phyloP scores from a whole-genome alignment of 202 grass and related monocot genomes.

The Musa balbisiana region DNA sequence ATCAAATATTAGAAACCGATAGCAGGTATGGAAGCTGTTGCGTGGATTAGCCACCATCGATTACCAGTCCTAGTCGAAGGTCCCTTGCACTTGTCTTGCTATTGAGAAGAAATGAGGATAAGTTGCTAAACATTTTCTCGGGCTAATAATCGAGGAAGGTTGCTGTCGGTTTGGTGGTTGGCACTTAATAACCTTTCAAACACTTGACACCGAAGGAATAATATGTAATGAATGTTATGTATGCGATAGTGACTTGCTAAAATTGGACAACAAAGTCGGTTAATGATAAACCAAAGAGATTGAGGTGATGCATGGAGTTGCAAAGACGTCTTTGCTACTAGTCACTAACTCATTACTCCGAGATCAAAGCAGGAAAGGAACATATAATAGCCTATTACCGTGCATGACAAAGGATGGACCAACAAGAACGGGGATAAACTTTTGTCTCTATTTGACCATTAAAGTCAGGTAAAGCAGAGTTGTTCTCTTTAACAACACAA shows the following conservation, averaged over 20 bases:
- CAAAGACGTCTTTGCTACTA: not conserved
- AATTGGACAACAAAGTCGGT: not conserved
- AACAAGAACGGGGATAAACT: not conserved
- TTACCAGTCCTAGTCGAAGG: not conserved
- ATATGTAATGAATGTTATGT: not conserved
- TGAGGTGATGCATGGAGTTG: not conserved
- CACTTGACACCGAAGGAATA: not conserved
- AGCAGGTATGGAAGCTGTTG: not conserved
- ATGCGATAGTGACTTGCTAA: not conserved
- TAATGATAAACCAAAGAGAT: not conserved
- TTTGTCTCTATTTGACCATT: not conserved
- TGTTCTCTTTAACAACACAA: no score
- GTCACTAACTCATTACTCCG: not conserved
- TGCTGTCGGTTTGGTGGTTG: not conserved
- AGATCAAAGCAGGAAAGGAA: not conserved
- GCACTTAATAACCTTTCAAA: not conserved
- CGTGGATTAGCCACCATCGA: not conserved
- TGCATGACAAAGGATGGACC: not conserved
- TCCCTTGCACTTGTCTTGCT: not conserved
- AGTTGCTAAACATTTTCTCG: not conserved
- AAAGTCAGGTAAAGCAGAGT: not conserved
- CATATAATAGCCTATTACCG: no score
- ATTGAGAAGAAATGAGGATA: not conserved
- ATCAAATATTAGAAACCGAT: not conserved
- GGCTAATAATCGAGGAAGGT: not conserved